These are phyloP conservation scores for Pseudocercospora macadamiae DNA, from an alignment of 2,329 filamentous ascomycete genomes.

Conservation along the genomic window DNA sequence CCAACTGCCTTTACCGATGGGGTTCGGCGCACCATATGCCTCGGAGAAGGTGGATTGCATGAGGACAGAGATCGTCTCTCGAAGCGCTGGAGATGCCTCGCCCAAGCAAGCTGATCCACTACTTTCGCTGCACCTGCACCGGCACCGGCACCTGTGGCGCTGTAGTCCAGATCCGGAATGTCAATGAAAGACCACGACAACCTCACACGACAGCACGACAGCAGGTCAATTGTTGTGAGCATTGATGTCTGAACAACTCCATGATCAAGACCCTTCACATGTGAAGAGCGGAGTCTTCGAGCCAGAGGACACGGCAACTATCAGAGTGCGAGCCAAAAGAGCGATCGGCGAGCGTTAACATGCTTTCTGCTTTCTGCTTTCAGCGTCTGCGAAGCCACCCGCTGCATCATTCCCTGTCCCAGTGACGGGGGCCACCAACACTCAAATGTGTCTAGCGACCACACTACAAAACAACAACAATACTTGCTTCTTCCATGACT, in stretches of 20 bases:
- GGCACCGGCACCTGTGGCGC: not conserved
- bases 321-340: not conserved
- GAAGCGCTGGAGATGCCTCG: too few species aligned
- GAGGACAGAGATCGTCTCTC: not conserved
- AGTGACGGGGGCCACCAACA: not conserved
- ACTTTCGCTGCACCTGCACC: not conserved
- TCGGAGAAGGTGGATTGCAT: not conserved
- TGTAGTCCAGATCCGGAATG: not conserved
- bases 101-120: too few species aligned
- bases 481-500: not conserved
- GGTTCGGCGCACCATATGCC: constrained; percentile 4
- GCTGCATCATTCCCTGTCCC: not conserved
- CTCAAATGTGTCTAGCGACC: too few species aligned
- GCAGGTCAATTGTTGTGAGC: not conserved
- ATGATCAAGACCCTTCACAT: not conserved
- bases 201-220: not conserved
- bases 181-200: not conserved
- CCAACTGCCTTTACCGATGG: constrained; percentile 18
- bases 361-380: too few species aligned
- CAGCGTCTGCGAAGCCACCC: too few species aligned
- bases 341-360: not conserved
- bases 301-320: not conserved
- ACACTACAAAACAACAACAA: too few species aligned
- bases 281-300: not conserved
- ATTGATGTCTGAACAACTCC: not conserved